These are phyloP conservation scores for Monosporozyma unispora DNA, from an alignment of 805 yeast genomes.

Conservation along the genomic window DNA sequence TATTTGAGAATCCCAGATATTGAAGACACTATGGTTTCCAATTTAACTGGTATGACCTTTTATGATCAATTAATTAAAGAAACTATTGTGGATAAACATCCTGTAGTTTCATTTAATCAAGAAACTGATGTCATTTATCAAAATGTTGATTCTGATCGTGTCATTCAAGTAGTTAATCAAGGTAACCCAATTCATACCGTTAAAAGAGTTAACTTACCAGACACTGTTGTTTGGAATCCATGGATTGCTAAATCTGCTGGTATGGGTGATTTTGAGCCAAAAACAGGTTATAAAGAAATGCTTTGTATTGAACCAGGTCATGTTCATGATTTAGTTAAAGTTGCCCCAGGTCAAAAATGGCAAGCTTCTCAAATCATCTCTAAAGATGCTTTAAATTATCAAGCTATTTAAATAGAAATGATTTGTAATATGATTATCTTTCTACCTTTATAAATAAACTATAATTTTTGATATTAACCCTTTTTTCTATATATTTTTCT, in stretches of 20 bases:
- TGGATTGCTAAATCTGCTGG: constrained; percentile 78
- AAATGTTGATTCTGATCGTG: constrained; percentile 43
- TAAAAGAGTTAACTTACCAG: constrained; percentile 51
- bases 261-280: constrained; percentile 86
- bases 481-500: background rate
- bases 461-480: too few species aligned
- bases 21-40: constrained; percentile 66
- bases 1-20: constrained; percentile 71
- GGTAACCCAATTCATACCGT: constrained; percentile 67
- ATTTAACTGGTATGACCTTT: constrained; percentile 62
- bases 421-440: too few species aligned
- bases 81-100: constrained; percentile 60
- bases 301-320: constrained; percentile 92
- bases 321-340: constrained; percentile 56
- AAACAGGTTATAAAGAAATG: constrained; percentile 75
- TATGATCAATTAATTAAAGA: constrained; percentile 67
- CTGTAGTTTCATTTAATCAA: constrained; percentile 59
- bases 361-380: constrained; percentile 52
- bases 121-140: constrained; percentile 84
- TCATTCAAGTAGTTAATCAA: constrained; percentile 58
- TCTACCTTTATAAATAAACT: too few species aligned
- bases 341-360: constrained; percentile 73
- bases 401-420: constrained; percentile 33
- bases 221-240: constrained; percentile 94
- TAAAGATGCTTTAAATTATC: constrained; percentile 53